Percentiles rank a stretch among this genome's conserved stretches.
Conservation (phyloP, 1,284 basidiomycete species). For the Inonotus hispidus region DNA sequence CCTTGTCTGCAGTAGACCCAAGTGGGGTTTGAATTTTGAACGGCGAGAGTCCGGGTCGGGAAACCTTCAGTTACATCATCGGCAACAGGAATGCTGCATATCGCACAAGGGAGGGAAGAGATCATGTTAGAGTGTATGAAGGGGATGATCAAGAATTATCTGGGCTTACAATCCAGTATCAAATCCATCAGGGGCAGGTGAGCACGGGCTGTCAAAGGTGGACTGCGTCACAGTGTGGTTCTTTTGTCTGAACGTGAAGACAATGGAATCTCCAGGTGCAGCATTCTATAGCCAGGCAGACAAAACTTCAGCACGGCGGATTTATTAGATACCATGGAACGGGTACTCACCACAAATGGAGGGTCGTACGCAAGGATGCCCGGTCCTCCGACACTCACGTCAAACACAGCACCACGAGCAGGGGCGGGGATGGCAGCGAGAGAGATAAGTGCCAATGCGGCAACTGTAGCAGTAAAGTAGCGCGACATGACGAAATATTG, state of each 20-base stretch:
- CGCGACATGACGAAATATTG: not conserved
- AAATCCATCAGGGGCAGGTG: constrained; percentile 38
- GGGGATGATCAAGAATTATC: not conserved
- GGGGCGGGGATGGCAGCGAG: constrained; percentile 26
- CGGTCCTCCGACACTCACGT: constrained; percentile 50
- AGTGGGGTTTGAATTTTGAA: constrained; percentile 43
- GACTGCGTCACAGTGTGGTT: constrained; percentile 64
- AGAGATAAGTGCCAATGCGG: constrained; percentile 23
- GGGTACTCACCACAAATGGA: constrained; percentile 38
- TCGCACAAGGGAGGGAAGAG: not conserved
- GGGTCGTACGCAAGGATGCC: constrained; percentile 41
- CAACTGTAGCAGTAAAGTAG: constrained; percentile 9
- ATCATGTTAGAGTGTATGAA: not conserved
- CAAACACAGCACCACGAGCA: constrained; percentile 33
- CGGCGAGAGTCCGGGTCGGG: constrained; percentile 38
- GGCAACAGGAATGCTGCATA: constrained; percentile 43
- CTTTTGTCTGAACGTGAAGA: constrained; percentile 52
- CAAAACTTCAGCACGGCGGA: constrained; percentile 3
- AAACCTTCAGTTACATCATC: constrained; percentile 40
- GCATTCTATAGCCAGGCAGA: constrained; percentile 36
- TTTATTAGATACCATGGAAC: not conserved
- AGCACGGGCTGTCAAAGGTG: constrained; percentile 46
- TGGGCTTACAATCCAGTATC: constrained; percentile 52
- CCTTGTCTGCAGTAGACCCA: constrained; percentile 53
- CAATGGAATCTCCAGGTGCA: constrained; percentile 40